Evolutionary conservation across 2,329 filamentous ascomycete species (phyloP).

Genomic region (Ceratocystis cubensis): DNA sequence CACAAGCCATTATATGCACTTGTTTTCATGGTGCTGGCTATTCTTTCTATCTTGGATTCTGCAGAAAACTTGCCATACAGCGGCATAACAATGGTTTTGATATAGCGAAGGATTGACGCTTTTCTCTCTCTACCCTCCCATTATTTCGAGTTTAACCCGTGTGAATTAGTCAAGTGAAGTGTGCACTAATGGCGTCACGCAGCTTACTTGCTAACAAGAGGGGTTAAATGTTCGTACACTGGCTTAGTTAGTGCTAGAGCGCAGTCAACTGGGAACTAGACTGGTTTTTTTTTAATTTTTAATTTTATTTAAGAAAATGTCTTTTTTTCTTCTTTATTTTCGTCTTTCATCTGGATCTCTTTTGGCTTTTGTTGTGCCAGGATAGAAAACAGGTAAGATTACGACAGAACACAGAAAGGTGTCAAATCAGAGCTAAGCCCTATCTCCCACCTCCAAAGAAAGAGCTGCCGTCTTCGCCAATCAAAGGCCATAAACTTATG

Average conservation of each 20-base stretch:
- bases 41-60: no score
- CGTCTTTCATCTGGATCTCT: no score
- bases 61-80: no score
- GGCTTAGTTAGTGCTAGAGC: no score
- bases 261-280: not conserved
- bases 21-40: no score
- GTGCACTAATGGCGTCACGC: not conserved
- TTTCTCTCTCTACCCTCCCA: no score
- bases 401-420: not conserved
- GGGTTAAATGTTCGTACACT: not conserved
- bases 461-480: not conserved
- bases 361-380: not conserved
- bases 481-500: not conserved
- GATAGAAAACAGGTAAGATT: not conserved
- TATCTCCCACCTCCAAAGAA: not conserved
- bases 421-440: constrained; percentile 10
- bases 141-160: not conserved
- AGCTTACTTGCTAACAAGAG: not conserved
- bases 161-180: not conserved
- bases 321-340: not conserved
- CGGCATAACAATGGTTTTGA: no score
- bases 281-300: not conserved
- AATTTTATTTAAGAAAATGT: not conserved
- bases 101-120: no score
- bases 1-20: no score